Conservation (phyloP, 164 flowering plant species). For the Piper betle region DNA sequence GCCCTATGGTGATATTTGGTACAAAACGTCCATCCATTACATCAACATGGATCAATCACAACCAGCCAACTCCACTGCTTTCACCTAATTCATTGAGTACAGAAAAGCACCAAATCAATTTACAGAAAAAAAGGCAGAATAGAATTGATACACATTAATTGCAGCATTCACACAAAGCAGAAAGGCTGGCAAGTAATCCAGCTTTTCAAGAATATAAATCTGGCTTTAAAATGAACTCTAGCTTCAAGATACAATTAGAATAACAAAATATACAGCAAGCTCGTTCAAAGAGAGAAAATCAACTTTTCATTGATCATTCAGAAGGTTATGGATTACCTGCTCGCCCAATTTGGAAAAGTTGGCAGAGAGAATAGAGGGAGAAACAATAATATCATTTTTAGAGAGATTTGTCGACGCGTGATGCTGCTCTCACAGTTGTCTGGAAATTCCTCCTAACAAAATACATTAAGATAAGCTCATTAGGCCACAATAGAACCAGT, state of each 20-base stretch:
- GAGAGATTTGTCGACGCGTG: slow-evolving; percentile 92
- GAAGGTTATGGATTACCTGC: slow-evolving; percentile 31
- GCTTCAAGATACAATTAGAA: no score
- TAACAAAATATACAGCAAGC: no score
- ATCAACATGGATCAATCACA: slow-evolving; percentile 99
- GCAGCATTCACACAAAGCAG: no score
- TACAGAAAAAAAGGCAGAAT: background rate
- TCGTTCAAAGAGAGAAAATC: background rate
- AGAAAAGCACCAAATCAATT: no score
- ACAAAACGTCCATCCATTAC: slow-evolving; percentile 99
- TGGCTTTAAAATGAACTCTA: no score
- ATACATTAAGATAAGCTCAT: no score
- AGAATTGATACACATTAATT: no score
- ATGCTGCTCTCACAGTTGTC: slow-evolving; percentile 54
- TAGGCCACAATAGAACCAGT: no score
- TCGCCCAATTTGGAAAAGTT: slow-evolving; percentile 93
- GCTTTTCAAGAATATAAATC: no score
- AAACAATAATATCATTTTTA: slow-evolving; percentile 82
- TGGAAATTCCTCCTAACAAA: slow-evolving; percentile 44
- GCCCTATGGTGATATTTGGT: slow-evolving; percentile 97
- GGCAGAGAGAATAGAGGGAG: slow-evolving; percentile 97
- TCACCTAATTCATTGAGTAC: slow-evolving; percentile 36
- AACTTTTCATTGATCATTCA: background rate
- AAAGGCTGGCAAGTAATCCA: no score
- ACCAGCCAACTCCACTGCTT: slow-evolving; percentile 97